Evolutionary conservation across 2,329 filamentous ascomycete species (phyloP).

Genomic region (Aureobasidium sp.): DNA sequence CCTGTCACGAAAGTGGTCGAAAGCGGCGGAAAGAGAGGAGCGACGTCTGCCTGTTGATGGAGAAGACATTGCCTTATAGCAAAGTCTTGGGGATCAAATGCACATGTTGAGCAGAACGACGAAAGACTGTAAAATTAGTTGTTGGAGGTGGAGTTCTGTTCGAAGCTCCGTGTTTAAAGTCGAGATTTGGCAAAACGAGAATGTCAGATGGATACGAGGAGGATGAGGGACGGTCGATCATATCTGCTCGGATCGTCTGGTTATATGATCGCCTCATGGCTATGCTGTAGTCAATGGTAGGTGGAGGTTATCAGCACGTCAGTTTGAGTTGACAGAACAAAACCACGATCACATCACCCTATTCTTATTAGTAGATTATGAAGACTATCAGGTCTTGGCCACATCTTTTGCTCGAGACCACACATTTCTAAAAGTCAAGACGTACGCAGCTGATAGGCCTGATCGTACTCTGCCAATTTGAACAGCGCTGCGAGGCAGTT

Average conservation of each 20-base stretch:
- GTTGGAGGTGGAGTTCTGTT: too few relatives aligned
- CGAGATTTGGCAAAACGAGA: too few relatives aligned
- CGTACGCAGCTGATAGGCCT: neutral
- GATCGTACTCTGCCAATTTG: neutral
- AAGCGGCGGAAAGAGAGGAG: neutral
- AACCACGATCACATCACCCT: neutral
- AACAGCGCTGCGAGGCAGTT: neutral
- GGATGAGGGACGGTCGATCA: neutral
- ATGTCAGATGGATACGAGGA: too few relatives aligned
- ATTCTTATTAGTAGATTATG: neutral
- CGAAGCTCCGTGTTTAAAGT: too few relatives aligned
- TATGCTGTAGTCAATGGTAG: neutral
- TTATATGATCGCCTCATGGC: neutral
- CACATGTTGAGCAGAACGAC: too few relatives aligned
- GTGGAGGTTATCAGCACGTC: neutral
- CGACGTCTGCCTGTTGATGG: neutral
- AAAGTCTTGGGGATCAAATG: too few relatives aligned
- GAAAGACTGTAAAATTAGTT: too few relatives aligned
- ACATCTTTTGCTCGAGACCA: neutral
- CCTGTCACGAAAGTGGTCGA: slow-evolving; percentile 11
- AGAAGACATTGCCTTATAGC: too few relatives aligned
- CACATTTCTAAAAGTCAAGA: neutral
- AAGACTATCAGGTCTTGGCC: neutral
- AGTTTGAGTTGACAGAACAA: neutral
- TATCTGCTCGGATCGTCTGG: neutral